phyloP scores from a whole-genome alignment of 2,329 filamentous ascomycete species.

The Diaporthe helianthi region DNA sequence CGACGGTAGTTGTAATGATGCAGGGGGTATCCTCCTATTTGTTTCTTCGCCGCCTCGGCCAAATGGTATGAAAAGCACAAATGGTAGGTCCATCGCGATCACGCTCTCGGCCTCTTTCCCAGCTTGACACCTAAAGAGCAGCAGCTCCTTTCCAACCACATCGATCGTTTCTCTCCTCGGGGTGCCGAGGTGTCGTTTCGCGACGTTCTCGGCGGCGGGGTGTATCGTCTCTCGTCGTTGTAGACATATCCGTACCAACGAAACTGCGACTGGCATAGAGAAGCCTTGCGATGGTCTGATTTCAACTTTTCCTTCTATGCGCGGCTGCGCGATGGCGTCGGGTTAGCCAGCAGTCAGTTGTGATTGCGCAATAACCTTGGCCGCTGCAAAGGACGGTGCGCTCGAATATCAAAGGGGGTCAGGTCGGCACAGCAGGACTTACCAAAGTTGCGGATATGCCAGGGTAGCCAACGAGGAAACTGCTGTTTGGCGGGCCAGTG shows the following conservation, averaged over 20 bases:
- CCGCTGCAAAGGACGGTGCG: background rate
- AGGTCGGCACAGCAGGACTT: conserved; percentile 51
- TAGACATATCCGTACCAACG: conserved; percentile 91
- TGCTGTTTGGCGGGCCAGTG: conserved; percentile 95
- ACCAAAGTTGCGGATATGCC: conserved; percentile 97
- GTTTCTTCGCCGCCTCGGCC: conserved; percentile 90
- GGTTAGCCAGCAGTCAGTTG: conserved; percentile 19
- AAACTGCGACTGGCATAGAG: conserved; percentile 88
- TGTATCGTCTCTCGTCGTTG: conserved; percentile 96
- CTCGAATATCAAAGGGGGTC: conserved; percentile 8
- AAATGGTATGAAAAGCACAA: conserved; percentile 96
- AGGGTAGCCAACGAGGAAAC: conserved; percentile 95
- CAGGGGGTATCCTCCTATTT: conserved; percentile 87
- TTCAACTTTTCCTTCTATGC: conserved; percentile 97
- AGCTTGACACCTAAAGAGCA: conserved; percentile 84
- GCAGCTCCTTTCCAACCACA: conserved; percentile 93
- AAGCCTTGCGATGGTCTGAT: conserved; percentile 86
- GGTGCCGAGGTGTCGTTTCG: conserved; percentile 89
- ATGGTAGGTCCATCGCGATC: conserved; percentile 95
- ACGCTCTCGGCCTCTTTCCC: conserved; percentile 88
- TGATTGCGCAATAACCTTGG: conserved; percentile 28
- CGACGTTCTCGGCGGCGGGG: conserved; percentile 90
- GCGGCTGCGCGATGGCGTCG: conserved; percentile 67
- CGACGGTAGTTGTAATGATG: conserved; percentile 87
- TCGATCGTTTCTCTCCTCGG: conserved; percentile 90